phyloP scores from a whole-genome alignment of 768 basidiomycete genomes.

The Serendipita indica region DNA sequence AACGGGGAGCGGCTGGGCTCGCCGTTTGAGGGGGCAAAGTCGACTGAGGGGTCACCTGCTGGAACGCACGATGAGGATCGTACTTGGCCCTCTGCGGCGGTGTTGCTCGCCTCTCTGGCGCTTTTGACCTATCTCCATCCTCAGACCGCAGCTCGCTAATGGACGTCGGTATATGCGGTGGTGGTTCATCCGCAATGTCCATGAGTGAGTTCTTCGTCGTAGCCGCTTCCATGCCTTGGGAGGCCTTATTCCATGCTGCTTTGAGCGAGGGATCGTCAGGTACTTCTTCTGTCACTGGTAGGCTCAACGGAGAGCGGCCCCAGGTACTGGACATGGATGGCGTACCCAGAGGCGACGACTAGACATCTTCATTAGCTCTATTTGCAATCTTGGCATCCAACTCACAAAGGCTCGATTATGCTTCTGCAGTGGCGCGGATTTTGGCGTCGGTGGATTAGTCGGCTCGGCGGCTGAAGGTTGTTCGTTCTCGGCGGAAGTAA shows the following conservation, averaged over 20 bases:
- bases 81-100: slow-evolving; percentile 59
- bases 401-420: slow-evolving; percentile 4
- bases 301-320: slow-evolving; percentile 31
- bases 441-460: background rate
- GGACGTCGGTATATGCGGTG: slow-evolving; percentile 54
- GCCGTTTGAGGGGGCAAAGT: background rate
- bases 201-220: slow-evolving; percentile 67
- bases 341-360: slow-evolving; percentile 5
- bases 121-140: slow-evolving; percentile 53
- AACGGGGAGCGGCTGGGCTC: background rate
- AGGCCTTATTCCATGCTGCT: slow-evolving; percentile 68
- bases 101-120: slow-evolving; percentile 28
- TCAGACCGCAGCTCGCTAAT: slow-evolving; percentile 78
- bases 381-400: background rate
- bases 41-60: slow-evolving; percentile 47
- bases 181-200: slow-evolving; percentile 70
- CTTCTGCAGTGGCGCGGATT: background rate
- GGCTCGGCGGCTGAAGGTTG: background rate
- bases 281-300: slow-evolving; percentile 50
- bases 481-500: background rate
- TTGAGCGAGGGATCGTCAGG: slow-evolving; percentile 48
- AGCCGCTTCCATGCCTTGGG: slow-evolving; percentile 44
- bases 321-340: slow-evolving; percentile 15
- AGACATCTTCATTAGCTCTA: background rate
- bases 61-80: slow-evolving; percentile 76